Base-by-base conservation (phyloP, 495 filamentous ascomycete genomes). In the Rusavskia elegans region DNA sequence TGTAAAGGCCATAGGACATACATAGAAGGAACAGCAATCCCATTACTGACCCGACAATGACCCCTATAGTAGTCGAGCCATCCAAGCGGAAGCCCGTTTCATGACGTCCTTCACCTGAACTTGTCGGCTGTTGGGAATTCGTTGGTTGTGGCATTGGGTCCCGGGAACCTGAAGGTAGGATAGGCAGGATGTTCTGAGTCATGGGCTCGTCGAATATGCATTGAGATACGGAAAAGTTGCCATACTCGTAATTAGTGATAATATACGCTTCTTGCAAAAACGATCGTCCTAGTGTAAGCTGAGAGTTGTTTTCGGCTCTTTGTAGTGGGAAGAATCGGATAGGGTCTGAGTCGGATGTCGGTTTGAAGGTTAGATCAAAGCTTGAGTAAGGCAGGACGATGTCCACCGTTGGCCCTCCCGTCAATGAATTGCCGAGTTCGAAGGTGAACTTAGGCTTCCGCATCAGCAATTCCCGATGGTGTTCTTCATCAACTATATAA, bases 221-320 rank as follows among this genome's bases (percentile, higher is more conserved):
- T 48, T 48, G 52, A 17, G 44, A 53, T 7, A 82, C 51, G 9
- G 59, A 79, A 54, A 81, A 80, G 23, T 54, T 68, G 37, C 63
- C 63, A 21, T 66, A 67, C 45, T 82, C 76, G 58, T 79, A 81
- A 50, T 75, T 71, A 9, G 71, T 71, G 20, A 78, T 76, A 9
- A 82, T 52, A 50, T 82, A 82, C 3, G 78, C 72, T 59, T 81
- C 78, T 60, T 82, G 79, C 50, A 82, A 68, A 57, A 82, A 82
- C 7, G 67, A 65, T 30, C 79, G 71, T n/a, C 79, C 79, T 50
- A 82, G 73, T n/a, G 74, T 73, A 53, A 71, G 64, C 50, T 73
- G 65, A 23, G 68, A 70, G 20, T 66, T 57, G 59, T 70, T 64
- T 32, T 58, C 57, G 38, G 68, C 60, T 11, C 67, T 58, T 38